A percentile compares a stretch with the other conserved stretches of the same genome.
Evolutionary conservation across 139 green algal species (phyloP).

Genomic region (Raphidocelis subcapitata): DNA sequence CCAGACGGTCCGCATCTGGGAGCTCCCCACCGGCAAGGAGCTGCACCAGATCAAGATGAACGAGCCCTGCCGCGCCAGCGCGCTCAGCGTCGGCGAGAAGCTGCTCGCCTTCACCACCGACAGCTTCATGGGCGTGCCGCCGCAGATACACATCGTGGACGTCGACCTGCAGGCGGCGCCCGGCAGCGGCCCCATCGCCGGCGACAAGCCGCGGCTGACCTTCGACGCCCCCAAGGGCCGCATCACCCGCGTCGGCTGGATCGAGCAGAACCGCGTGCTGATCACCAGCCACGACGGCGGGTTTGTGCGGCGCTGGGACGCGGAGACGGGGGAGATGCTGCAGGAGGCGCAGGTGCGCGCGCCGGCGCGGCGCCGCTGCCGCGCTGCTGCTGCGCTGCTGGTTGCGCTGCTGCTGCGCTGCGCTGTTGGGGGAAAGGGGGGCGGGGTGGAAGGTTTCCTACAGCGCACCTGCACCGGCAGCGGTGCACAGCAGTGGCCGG

Average conservation of each 20-base stretch:
- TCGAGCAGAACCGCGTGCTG: conserved; percentile 82
- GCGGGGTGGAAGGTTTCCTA: too few relatives aligned
- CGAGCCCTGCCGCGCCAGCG: conserved; percentile 76
- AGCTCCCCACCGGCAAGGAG: conserved; percentile 81
- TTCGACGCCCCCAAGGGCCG: conserved; percentile 54
- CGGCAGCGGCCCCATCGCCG: background rate
- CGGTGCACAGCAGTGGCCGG: too few relatives aligned
- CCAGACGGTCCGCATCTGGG: conserved; percentile 89
- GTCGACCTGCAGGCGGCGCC: conserved; percentile 14
- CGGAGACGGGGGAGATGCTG: conserved; percentile 69
- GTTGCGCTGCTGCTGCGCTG: too few relatives aligned
- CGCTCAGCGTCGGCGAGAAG: conserved; percentile 78
- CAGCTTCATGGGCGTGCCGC: conserved; percentile 72
- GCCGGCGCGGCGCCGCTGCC: too few relatives aligned
- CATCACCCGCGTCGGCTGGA: conserved; percentile 74
- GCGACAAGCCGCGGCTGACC: conserved; percentile 42
- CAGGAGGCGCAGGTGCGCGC: conserved; percentile 39
- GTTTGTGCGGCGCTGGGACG: conserved; percentile 37
- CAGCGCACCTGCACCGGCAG: too few relatives aligned
- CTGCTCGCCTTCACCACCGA: conserved; percentile 86
- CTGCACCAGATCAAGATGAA: conserved; percentile 81
- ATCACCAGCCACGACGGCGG: conserved; percentile 89
- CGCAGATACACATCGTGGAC: conserved; percentile 51
- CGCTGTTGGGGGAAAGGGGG: too few relatives aligned
- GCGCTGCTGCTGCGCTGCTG: too few relatives aligned